A percentile compares a stretch with the other conserved stretches of the same genome.
phyloP scores from a whole-genome alignment of 352 stramenopile species.

The Globisporangium rhizosaccharum region DNA sequence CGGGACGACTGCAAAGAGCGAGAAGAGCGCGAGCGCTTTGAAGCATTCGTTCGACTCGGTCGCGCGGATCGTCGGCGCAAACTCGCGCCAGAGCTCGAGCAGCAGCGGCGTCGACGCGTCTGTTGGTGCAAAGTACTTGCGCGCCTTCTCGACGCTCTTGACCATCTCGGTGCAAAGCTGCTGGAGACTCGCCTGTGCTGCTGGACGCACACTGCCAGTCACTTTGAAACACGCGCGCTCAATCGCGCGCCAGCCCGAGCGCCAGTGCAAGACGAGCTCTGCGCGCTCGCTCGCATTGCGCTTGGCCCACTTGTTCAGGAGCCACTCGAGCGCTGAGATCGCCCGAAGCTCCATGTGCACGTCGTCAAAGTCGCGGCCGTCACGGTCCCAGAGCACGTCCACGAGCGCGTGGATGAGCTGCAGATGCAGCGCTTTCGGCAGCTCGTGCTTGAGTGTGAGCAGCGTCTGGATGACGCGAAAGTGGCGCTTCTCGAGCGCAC shows the following conservation, averaged over 20 bases:
- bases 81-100: conserved; percentile 43
- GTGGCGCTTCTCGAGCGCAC: conserved; percentile 45
- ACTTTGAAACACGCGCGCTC: conserved; percentile 49
- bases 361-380: conserved; percentile 36
- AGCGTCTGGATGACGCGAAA: conserved; percentile 55
- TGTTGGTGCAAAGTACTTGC: conserved; percentile 31
- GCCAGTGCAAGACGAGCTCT: conserved; percentile 41
- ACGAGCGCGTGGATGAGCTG: conserved; percentile 44
- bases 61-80: conserved; percentile 34
- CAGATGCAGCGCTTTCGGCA: conserved; percentile 33
- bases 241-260: conserved; percentile 29
- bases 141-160: conserved; percentile 46
- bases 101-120: conserved; percentile 27
- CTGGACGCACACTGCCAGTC: conserved; percentile 26
- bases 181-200: conserved; percentile 32
- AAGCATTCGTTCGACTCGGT: conserved; percentile 52
- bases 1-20: conserved; percentile 30
- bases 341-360: conserved; percentile 50
- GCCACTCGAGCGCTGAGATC: conserved; percentile 28
- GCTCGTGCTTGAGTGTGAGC: conserved; percentile 59
- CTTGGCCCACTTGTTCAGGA: conserved; percentile 59
- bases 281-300: conserved; percentile 7
- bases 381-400: conserved; percentile 36
- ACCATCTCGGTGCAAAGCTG: conserved; percentile 33
- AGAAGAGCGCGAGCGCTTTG: conserved; percentile 56